Percentiles rank a stretch among this genome's conserved stretches.
phyloP scores from a whole-genome alignment of 2,329 filamentous ascomycete species.

The Fusarium nematophilum region DNA sequence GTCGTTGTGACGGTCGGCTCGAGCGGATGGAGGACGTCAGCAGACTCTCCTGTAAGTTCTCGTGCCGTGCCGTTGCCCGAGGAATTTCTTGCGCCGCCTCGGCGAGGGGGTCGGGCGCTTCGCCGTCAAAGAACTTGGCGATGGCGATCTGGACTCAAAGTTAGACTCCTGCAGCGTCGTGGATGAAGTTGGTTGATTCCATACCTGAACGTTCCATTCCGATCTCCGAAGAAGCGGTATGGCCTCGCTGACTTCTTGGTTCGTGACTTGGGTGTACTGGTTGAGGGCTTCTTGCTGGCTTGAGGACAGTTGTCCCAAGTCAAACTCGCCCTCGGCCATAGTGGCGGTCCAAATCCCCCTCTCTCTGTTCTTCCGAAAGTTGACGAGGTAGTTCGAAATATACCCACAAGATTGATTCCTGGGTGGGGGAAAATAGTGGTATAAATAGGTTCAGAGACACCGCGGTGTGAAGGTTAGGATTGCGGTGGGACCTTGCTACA shows the following conservation, averaged over 20 bases:
- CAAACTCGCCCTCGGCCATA: slow-evolving; percentile 54
- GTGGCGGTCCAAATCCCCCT: slow-evolving; percentile 9
- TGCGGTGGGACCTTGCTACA: slow-evolving; percentile 26
- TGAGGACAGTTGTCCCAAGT: slow-evolving; percentile 77
- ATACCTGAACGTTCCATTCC: slow-evolving; percentile 94
- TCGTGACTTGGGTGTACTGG: slow-evolving; percentile 88
- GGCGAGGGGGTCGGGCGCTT: slow-evolving; percentile 83
- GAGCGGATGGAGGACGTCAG: slow-evolving; percentile 46
- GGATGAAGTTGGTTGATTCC: neutral
- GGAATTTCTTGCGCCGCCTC: slow-evolving; percentile 77
- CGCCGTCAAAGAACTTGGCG: slow-evolving; percentile 97
- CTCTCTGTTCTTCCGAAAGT: neutral
- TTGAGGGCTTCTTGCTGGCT: slow-evolving; percentile 86
- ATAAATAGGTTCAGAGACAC: neutral
- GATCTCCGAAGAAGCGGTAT: slow-evolving; percentile 84
- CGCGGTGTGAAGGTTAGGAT: neutral
- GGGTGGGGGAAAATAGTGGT: neutral
- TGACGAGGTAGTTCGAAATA: neutral
- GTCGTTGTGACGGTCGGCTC: slow-evolving; percentile 39
- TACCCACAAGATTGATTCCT: too few species aligned
- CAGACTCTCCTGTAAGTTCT: slow-evolving; percentile 77
- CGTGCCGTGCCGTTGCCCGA: slow-evolving; percentile 71
- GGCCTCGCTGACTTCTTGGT: slow-evolving; percentile 81
- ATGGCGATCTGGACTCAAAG: slow-evolving; percentile 79
- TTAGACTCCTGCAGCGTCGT: slow-evolving; percentile 4